A percentile compares a stretch with the other conserved stretches of the same genome.
Evolutionary conservation across 2,329 filamentous ascomycete species (phyloP).

Genomic region (Diaporthe nobilis): DNA sequence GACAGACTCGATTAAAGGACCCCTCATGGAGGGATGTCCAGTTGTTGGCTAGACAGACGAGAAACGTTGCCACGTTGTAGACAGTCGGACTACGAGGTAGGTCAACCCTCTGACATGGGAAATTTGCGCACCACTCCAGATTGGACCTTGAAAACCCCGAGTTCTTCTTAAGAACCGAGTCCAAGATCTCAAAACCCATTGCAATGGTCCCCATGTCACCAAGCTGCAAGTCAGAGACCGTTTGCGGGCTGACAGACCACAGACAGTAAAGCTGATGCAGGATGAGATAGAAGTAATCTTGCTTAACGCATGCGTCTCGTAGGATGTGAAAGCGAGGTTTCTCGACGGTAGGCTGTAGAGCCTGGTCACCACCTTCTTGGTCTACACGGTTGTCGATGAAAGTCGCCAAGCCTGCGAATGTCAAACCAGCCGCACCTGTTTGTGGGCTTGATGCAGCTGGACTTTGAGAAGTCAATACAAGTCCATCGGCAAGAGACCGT

Average conservation of each 20-base stretch:
- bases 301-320: conserved; percentile 64
- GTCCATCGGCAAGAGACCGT: conserved; percentile 27
- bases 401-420: background rate
- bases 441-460: background rate
- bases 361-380: background rate
- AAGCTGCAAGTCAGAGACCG: background rate
- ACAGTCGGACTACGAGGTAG: conserved; percentile 44
- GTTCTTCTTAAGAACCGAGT: conserved; percentile 56
- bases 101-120: conserved; percentile 49
- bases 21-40: conserved; percentile 54
- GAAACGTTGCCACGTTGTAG: conserved; percentile 58
- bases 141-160: conserved; percentile 47
- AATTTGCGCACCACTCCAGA: conserved; percentile 54
- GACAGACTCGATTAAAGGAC: conserved; percentile 45
- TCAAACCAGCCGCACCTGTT: background rate
- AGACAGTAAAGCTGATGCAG: conserved; percentile 77
- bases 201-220: conserved; percentile 47
- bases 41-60: conserved; percentile 57
- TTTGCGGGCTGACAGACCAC: conserved; percentile 57
- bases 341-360: conserved; percentile 54
- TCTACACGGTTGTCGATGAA: conserved; percentile 26
- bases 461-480: conserved; percentile 38
- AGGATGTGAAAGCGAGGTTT: conserved; percentile 68
- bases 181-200: conserved; percentile 52
- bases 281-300: conserved; percentile 75